Conservation (phyloP, 768 basidiomycete genomes). For the Xerocomellus dryophilus region DNA sequence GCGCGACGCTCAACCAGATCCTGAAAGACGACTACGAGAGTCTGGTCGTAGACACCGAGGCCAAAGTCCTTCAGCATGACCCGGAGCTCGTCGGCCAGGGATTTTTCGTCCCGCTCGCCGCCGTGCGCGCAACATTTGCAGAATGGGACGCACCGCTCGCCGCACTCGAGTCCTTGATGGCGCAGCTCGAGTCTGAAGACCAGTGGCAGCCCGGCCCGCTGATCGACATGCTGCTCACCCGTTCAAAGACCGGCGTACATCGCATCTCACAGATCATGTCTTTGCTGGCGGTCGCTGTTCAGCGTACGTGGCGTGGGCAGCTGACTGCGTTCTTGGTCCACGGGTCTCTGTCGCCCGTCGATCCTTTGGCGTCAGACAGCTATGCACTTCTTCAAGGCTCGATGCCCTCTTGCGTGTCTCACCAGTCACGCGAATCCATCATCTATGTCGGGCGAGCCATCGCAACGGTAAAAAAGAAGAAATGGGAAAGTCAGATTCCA, state of each 20-base stretch:
- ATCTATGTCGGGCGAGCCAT: slow-evolving; percentile 85
- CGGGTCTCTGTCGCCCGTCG: slow-evolving; percentile 57
- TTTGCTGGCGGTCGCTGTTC: slow-evolving; percentile 69
- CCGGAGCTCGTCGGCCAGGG: slow-evolving; percentile 72
- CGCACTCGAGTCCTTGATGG: slow-evolving; percentile 62
- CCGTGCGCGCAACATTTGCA: slow-evolving; percentile 77
- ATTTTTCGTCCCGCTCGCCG: slow-evolving; percentile 83
- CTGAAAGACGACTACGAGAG: slow-evolving; percentile 78
- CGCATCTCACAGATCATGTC: slow-evolving; percentile 70
- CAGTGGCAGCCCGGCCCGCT: slow-evolving; percentile 68
- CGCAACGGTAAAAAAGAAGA: slow-evolving; percentile 75
- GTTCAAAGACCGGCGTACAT: slow-evolving; percentile 76
- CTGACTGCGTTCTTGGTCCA: slow-evolving; percentile 81
- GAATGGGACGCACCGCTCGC: slow-evolving; percentile 87
- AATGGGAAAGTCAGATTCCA: slow-evolving; percentile 77
- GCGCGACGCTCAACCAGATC: slow-evolving; percentile 68
- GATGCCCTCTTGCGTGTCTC: slow-evolving; percentile 73
- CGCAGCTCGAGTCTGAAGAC: slow-evolving; percentile 53
- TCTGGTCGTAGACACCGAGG: slow-evolving; percentile 77
- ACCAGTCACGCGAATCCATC: slow-evolving; percentile 75
- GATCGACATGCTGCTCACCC: slow-evolving; percentile 72
- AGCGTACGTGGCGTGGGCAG: slow-evolving; percentile 80
- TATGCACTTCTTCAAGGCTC: slow-evolving; percentile 61
- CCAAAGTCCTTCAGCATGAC: slow-evolving; percentile 73
- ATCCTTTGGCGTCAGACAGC: slow-evolving; percentile 64